Percentiles rank a stretch among this genome's conserved stretches.
phyloP scores from a whole-genome alignment of 2,329 filamentous ascomycete species.

The Phoma herbarum region DNA sequence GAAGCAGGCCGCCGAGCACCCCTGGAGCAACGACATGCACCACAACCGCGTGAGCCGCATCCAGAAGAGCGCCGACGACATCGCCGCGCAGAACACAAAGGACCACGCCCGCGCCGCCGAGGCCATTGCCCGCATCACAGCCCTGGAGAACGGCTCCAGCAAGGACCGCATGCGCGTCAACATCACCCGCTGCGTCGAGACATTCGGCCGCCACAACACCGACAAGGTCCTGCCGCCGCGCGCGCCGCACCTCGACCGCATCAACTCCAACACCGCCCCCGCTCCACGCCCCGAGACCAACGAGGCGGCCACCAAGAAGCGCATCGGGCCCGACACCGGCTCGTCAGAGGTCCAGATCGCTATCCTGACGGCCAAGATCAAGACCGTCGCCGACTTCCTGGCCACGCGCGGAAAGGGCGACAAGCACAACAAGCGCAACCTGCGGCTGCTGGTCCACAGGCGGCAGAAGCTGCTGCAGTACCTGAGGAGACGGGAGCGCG shows the following conservation, averaged over 20 bases:
- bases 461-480: slow-evolving; percentile 90
- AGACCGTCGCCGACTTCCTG: slow-evolving; percentile 77
- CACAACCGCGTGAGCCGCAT: slow-evolving; percentile 10
- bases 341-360: slow-evolving; percentile 98
- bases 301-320: slow-evolving; percentile 53
- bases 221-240: slow-evolving; percentile 74
- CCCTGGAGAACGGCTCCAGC: slow-evolving; percentile 77
- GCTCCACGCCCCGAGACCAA: slow-evolving; percentile 56
- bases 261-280: slow-evolving; percentile 55
- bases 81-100: slow-evolving; percentile 32
- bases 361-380: slow-evolving; percentile 93
- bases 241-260: slow-evolving; percentile 55
- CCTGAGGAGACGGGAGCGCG: slow-evolving; percentile 86
- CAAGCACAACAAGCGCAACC: slow-evolving; percentile 91
- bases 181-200: slow-evolving; percentile 81
- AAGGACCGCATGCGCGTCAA: slow-evolving; percentile 84
- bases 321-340: slow-evolving; percentile 91
- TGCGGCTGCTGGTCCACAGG: slow-evolving; percentile 84
- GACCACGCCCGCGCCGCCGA: slow-evolving; percentile 74
- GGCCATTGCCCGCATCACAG: slow-evolving; percentile 81
- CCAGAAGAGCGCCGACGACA: slow-evolving; percentile 31
- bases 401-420: slow-evolving; percentile 79
- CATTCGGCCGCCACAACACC: slow-evolving; percentile 91
- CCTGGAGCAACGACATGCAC: slow-evolving; percentile 20
- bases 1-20: slow-evolving; percentile 2